Evolutionary conservation across 495 filamentous ascomycete species (phyloP).

Genomic region (Podospora didyma): DNA sequence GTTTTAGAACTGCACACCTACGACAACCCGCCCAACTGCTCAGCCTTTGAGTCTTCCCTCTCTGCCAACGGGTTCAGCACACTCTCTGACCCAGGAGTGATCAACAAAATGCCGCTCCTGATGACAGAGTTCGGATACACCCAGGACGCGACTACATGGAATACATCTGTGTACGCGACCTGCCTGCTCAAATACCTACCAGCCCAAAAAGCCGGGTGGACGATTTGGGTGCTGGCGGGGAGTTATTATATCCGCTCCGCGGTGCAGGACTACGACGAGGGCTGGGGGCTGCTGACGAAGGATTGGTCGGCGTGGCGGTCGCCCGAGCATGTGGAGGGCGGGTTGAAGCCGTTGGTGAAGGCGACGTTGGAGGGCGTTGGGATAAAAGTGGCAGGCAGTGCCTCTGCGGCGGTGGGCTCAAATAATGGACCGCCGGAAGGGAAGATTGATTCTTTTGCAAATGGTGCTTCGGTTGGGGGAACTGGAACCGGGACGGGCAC

Average conservation of each 20-base stretch:
- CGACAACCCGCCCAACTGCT: constrained; percentile 45
- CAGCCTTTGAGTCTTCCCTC: constrained; percentile 40
- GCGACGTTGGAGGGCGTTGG: constrained; percentile 23
- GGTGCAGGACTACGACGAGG: constrained; percentile 52
- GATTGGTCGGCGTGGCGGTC: constrained; percentile 49
- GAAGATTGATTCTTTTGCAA: no score
- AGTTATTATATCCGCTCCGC: constrained; percentile 56
- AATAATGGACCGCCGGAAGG: no score
- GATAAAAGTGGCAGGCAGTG: no score
- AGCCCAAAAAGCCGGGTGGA: constrained; percentile 54
- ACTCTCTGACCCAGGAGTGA: constrained; percentile 31
- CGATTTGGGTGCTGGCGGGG: constrained; percentile 58
- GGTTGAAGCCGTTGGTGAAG: constrained; percentile 39
- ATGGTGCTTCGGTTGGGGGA: no score
- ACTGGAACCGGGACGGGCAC: no score
- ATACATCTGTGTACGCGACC: constrained; percentile 42
- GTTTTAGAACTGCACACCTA: constrained; percentile 63
- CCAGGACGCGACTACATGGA: constrained; percentile 42
- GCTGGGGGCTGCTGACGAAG: constrained; percentile 48
- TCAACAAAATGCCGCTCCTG: constrained; percentile 47
- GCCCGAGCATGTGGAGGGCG: constrained; percentile 36
- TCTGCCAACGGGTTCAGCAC: constrained; percentile 50
- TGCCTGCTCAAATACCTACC: constrained; percentile 52
- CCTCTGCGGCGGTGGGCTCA: no score
- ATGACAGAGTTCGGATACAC: constrained; percentile 56